Conservation (phyloP, 306 rosid species). For the Cicer bijugum region DNA sequence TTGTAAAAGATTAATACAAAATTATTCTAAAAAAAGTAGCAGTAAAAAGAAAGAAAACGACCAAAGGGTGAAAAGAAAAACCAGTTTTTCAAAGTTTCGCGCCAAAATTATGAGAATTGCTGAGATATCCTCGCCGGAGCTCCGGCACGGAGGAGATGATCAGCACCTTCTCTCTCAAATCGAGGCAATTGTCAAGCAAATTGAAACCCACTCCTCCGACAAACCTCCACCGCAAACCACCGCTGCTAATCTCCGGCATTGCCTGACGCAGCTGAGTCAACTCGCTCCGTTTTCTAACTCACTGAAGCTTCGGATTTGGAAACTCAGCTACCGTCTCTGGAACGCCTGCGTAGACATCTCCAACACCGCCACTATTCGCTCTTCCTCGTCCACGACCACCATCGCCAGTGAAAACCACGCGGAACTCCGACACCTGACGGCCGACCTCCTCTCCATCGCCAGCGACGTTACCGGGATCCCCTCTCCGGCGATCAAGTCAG, state of each 20-base stretch:
- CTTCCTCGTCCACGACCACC: conserved; percentile 45
- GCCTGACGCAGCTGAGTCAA: conserved; percentile 57
- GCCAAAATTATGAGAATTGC: conserved; percentile 87
- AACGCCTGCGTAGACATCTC: conserved; percentile 89
- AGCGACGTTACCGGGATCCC: conserved; percentile 67
- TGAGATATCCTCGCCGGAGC: conserved; percentile 67
- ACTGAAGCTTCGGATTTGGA: conserved; percentile 73
- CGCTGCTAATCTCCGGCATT: conserved; percentile 57
- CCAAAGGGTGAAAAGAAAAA: not conserved
- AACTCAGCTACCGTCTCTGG: conserved; percentile 94
- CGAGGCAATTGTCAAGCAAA: conserved; percentile 62
- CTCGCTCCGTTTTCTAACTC: conserved; percentile 64
- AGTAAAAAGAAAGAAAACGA: not conserved
- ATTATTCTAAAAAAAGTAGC: no score
- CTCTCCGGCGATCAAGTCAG: conserved; percentile 64
- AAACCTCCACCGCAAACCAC: conserved; percentile 46
- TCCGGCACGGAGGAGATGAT: conserved; percentile 45
- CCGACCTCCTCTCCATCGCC: conserved; percentile 67
- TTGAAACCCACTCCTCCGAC: conserved; percentile 54
- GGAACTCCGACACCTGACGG: conserved; percentile 76
- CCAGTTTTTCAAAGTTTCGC: conserved; percentile 48
- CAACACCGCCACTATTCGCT: conserved; percentile 65
- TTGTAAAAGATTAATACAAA: no score
- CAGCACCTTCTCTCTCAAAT: conserved; percentile 58
- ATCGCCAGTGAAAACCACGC: conserved; percentile 56